phyloP scores from a whole-genome alignment of 1,139 yeast genomes.

The Wickerhamiella infanticola region DNA sequence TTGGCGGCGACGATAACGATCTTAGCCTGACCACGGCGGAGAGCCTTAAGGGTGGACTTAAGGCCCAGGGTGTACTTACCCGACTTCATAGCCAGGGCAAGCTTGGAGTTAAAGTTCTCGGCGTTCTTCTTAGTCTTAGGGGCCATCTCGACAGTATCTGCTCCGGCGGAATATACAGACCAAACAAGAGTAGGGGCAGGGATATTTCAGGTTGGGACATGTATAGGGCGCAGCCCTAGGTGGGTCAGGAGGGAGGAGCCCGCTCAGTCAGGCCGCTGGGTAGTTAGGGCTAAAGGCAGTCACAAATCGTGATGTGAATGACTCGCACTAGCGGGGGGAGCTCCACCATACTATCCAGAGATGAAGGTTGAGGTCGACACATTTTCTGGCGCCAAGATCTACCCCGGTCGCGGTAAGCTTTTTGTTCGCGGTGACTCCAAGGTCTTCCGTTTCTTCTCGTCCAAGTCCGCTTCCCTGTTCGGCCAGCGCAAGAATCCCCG shows the following conservation, averaged over 20 bases:
- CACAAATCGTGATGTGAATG: background rate
- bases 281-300: background rate
- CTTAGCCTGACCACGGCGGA: slow-evolving; percentile 99
- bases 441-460: slow-evolving; percentile 97
- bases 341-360: slow-evolving; percentile 19
- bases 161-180: slow-evolving; percentile 7
- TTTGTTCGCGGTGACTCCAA: slow-evolving; percentile 99
- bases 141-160: slow-evolving; percentile 39
- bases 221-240: background rate
- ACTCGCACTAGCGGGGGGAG: slow-evolving; percentile 5
- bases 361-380: slow-evolving; percentile 99
- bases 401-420: slow-evolving; percentile 99
- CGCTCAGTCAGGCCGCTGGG: background rate
- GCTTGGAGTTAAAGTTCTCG: slow-evolving; percentile 96
- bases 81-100: slow-evolving; percentile 95
- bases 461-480: slow-evolving; percentile 96
- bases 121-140: slow-evolving; percentile 79
- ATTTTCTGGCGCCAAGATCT: slow-evolving; percentile 98
- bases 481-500: slow-evolving; percentile 99
- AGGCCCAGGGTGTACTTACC: slow-evolving; percentile 99
- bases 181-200: background rate
- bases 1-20: slow-evolving; percentile 95
- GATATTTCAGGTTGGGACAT: background rate
- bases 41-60: slow-evolving; percentile 97
- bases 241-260: background rate